phyloP scores from a whole-genome alignment of 2,329 filamentous ascomycete genomes.

The Zymoseptoria brevis region DNA sequence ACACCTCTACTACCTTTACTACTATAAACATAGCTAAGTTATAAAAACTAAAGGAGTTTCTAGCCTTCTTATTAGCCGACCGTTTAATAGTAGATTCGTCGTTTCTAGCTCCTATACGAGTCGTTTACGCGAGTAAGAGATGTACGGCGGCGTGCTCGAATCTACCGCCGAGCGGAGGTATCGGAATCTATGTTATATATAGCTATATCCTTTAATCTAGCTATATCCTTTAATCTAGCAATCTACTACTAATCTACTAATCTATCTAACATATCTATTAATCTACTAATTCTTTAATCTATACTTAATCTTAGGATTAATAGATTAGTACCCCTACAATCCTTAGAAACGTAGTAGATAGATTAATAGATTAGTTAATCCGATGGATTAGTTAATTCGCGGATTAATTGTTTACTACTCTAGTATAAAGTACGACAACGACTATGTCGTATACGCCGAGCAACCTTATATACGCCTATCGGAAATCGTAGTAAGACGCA shows the following conservation, averaged over 20 bases:
- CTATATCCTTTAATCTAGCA: not conserved
- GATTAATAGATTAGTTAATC: not conserved
- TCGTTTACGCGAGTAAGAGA: too few species aligned
- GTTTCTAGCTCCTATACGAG: too few species aligned
- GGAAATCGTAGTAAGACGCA: not conserved
- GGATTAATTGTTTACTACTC: not conserved
- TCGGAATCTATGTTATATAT: not conserved
- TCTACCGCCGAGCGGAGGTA: too few species aligned
- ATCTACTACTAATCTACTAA: not conserved
- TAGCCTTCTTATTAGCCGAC: too few species aligned
- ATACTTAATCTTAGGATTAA: too few species aligned
- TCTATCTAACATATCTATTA: not conserved
- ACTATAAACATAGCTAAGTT: not conserved
- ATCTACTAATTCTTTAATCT: too few species aligned
- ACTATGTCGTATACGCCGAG: not conserved
- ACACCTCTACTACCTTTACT: not conserved
- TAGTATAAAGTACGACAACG: too few species aligned
- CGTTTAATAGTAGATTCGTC: too few species aligned
- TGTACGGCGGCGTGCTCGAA: too few species aligned
- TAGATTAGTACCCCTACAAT: not conserved
- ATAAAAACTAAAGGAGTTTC: too few species aligned
- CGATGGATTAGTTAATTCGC: not conserved
- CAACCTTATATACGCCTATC: not conserved
- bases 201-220: not conserved
- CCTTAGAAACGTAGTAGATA: not conserved